Evolutionary conservation across 768 basidiomycete species (phyloP).

Genomic region (Pleurotus tuoliensis): DNA sequence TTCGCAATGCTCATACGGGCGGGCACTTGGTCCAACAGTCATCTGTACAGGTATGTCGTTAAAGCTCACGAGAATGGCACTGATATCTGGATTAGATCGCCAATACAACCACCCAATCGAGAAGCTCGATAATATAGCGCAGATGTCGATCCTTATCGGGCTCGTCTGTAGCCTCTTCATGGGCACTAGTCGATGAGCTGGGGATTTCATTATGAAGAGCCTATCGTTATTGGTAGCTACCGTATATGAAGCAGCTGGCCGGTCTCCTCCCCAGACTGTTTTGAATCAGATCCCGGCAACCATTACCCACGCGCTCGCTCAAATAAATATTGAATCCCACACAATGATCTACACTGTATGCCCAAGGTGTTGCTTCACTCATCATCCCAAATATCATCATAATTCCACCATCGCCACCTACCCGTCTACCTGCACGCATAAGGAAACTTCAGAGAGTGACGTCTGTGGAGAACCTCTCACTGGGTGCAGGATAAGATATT

Average conservation of each 20-base stretch:
- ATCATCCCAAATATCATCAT: no score
- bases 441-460: no score
- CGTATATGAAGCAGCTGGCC: not conserved
- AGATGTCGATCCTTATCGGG: constrained; percentile 8
- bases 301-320: constrained; percentile 2
- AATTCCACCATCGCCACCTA: no score
- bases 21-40: no score
- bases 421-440: no score
- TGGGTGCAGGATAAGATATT: no score
- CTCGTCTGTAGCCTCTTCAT: constrained; percentile 6
- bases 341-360: constrained; percentile 8
- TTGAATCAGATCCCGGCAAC: not conserved
- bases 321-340: constrained; percentile 4
- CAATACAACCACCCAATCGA: no score
- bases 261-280: not conserved
- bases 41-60: no score
- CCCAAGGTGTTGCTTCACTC: not conserved
- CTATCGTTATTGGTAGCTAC: not conserved
- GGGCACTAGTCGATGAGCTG: not conserved
- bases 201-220: constrained; percentile 7
- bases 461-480: no score
- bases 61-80: no score
- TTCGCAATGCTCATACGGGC: no score
- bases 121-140: not conserved
- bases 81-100: no score